Base-by-base conservation (phyloP, 2,329 filamentous ascomycete species). In the Trichophyton benhamiae region DNA sequence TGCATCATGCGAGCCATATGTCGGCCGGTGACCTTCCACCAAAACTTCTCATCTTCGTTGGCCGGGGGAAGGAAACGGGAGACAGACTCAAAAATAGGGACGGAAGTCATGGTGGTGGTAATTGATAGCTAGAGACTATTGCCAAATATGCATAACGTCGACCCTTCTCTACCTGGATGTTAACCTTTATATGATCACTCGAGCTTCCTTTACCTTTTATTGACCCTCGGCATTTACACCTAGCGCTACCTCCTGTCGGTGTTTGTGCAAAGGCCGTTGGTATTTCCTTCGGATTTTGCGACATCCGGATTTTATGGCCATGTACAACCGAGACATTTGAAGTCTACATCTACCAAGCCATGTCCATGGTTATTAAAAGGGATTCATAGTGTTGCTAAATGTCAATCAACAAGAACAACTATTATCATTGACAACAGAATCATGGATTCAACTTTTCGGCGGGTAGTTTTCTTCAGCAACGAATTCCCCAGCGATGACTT, bases 401-500 rank as follows among this genome's bases (percentile, higher is more conserved):
- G 13, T 44, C 41, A 44, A 44, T 1, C 41, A 44, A n/a, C n/a
- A 44, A 20, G n/a, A 6, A 44, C 6, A 44, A 44, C 15, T n/a
- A 5, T 17, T 4, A 44, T 5, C 5, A 44, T 44, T 1, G 9
- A 20, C 41, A 8, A 44, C 41, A n/a, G 1, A 2, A 20, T 44
- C n/a, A 44, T 44, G 41, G 41, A 44, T 44, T 17, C 41, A 44
- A n/a, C 41, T 44, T 44, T 20, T 6, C 41, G 6, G 15, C 41
- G 41, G 41, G n/a, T 44, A 17, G 5, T 72, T n/a, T 79, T 76
- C 66, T 80, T 80, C 67, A 72, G 74, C 66, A 80, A 80, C 61
- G 77, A 80, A 63, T 78, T 80, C 58, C 78, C 78, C 0, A 68
- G 69, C 5, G 78, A 79, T 53, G 74, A 80, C 61, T 66, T 79